A percentile compares a stretch with the other conserved stretches of the same genome.
Evolutionary conservation across 371 early-diverging fungal species (phyloP).

Genomic region (Rhizopus microsporus): DNA sequence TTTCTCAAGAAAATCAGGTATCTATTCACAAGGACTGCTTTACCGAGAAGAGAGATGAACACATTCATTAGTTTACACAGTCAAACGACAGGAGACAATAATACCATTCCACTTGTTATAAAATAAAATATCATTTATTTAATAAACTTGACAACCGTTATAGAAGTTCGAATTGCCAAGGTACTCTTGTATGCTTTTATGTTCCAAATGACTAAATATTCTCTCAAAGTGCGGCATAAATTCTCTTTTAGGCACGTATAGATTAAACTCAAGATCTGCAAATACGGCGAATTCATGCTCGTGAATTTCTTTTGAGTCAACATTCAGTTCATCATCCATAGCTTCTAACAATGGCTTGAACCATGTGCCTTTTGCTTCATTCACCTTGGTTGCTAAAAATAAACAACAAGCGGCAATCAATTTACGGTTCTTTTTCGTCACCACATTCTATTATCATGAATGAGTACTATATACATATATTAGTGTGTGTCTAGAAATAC

Average conservation of each 20-base stretch:
- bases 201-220: constrained; percentile 54
- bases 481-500: constrained; percentile 15
- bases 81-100: constrained; percentile 3
- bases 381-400: constrained; percentile 80
- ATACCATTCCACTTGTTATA: constrained; percentile 13
- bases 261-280: constrained; percentile 80
- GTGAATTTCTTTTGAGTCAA: constrained; percentile 76
- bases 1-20: neutral
- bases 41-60: constrained; percentile 16
- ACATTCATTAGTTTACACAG: constrained; percentile 25
- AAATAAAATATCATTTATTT: constrained; percentile 1
- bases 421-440: constrained; percentile 78
- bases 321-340: constrained; percentile 60
- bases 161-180: constrained; percentile 53
- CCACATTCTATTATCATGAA: constrained; percentile 50
- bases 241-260: constrained; percentile 79
- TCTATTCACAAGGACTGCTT: neutral
- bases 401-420: constrained; percentile 83
- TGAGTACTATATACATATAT: neutral
- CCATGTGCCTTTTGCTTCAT: constrained; percentile 77
- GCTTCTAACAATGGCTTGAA: constrained; percentile 41
- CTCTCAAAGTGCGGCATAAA: constrained; percentile 88
- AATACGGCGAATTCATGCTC: constrained; percentile 87
- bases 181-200: constrained; percentile 56
- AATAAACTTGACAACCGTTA: constrained; percentile 18